A percentile compares a stretch with the other conserved stretches of the same genome.
Evolutionary conservation across 805 yeast species (phyloP).

Genomic region (Metschnikowia santaceciliae): DNA sequence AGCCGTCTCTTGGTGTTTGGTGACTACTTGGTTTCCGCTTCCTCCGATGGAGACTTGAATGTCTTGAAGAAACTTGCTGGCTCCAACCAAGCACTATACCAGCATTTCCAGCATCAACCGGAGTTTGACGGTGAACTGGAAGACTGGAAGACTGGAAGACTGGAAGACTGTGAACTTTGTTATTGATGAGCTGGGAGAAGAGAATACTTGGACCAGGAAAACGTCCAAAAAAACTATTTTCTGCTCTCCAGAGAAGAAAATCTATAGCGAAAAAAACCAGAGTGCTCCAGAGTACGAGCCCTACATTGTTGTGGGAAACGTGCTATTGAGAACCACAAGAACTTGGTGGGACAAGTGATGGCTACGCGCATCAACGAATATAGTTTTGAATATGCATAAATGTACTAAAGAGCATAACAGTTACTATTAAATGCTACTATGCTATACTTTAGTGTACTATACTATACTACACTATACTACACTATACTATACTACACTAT

Average conservation of each 20-base stretch:
- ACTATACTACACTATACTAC: too few relatives aligned
- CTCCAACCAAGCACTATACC: slow-evolving; percentile 60
- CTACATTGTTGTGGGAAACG: slow-evolving; percentile 50
- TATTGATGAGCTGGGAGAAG: slow-evolving; percentile 15
- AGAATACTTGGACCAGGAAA: slow-evolving; percentile 1
- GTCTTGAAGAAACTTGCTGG: slow-evolving; percentile 51
- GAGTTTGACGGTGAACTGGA: slow-evolving; percentile 56
- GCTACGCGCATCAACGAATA: not conserved
- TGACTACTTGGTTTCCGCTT: slow-evolving; percentile 61
- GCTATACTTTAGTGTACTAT: too few relatives aligned
- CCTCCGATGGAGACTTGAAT: slow-evolving; percentile 38
- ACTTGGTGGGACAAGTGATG: slow-evolving; percentile 18
- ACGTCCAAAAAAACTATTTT: slow-evolving; percentile 6
- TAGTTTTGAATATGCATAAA: too few relatives aligned
- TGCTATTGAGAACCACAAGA: slow-evolving; percentile 35
- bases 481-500: too few relatives aligned
- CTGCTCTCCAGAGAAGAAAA: slow-evolving; percentile 6
- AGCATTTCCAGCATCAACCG: slow-evolving; percentile 47
- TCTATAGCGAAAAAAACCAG: not conserved
- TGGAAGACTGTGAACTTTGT: not conserved
- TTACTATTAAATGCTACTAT: too few relatives aligned
- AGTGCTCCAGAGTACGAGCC: slow-evolving; percentile 29
- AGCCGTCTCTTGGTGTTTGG: slow-evolving; percentile 66
- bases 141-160: too few relatives aligned
- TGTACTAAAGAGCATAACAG: too few relatives aligned